phyloP scores from a whole-genome alignment of 805 yeast genomes.

The Hanseniaspora guilliermondii region DNA sequence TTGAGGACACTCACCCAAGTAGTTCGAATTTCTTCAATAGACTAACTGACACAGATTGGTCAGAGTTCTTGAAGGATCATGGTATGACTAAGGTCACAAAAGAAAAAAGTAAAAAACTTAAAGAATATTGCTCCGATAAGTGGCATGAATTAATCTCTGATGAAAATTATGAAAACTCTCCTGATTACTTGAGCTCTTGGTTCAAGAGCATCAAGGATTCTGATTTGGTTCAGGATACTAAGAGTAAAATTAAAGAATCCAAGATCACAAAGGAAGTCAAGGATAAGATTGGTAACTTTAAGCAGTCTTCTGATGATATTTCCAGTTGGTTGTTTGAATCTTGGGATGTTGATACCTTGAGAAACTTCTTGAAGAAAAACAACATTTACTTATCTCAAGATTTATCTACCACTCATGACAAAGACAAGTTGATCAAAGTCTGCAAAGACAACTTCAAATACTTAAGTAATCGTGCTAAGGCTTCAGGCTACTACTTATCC shows the following conservation, averaged over 20 bases:
- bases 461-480: slow-evolving; percentile 29
- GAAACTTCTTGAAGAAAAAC: slow-evolving; percentile 26
- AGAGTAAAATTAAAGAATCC: not conserved
- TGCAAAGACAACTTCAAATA: slow-evolving; percentile 33
- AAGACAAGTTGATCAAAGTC: slow-evolving; percentile 32
- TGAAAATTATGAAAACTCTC: slow-evolving; percentile 9
- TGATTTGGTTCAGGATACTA: not conserved
- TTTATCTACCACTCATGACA: slow-evolving; percentile 17
- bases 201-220: not conserved
- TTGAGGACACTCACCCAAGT: not conserved
- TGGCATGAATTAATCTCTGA: slow-evolving; percentile 7
- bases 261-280: not conserved
- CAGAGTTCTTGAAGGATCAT: slow-evolving; percentile 26
- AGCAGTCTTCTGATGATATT: slow-evolving; percentile 13
- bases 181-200: slow-evolving; percentile 6
- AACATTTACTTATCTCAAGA: slow-evolving; percentile 25
- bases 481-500: slow-evolving; percentile 38
- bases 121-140: slow-evolving; percentile 6
- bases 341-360: slow-evolving; percentile 31
- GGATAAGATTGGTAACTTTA: not conserved
- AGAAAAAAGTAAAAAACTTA: not conserved
- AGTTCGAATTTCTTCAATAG: not conserved
- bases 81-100: slow-evolving; percentile 15
- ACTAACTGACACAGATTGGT: slow-evolving; percentile 18
- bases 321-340: slow-evolving; percentile 40